A percentile compares a stretch with the other conserved stretches of the same genome.
Evolutionary conservation across 23 red algal genomes (phyloP).

Genomic region (Gracilaria caudata): DNA sequence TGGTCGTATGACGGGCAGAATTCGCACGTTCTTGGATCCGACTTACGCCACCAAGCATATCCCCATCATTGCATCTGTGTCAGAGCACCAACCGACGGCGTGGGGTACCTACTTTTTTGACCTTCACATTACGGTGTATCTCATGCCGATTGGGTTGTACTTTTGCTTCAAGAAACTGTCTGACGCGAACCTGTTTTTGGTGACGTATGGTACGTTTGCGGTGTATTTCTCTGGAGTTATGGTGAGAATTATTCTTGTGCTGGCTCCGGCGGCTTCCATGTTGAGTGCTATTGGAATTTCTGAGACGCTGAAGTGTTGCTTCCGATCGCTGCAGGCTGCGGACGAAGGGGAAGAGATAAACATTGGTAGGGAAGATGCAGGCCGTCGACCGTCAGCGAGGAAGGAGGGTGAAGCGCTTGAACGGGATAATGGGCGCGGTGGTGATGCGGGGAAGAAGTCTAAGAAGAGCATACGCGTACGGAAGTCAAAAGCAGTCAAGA

Average conservation of each 20-base stretch:
- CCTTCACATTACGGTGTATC: conserved; percentile 85
- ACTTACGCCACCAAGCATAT: conserved; percentile 97
- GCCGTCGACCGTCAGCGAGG: not conserved
- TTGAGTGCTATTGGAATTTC: conserved; percentile 88
- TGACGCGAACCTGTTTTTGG: conserved; percentile 84
- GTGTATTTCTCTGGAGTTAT: conserved; percentile 99
- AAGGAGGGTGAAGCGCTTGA: not conserved
- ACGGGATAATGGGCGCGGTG: not conserved
- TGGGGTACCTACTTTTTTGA: conserved; percentile 99
- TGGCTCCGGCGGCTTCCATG: conserved; percentile 92
- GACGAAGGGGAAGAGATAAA: conserved; percentile 21
- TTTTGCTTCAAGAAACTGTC: conserved; percentile 88
- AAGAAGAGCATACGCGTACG: not conserved
- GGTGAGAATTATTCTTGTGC: conserved; percentile 98
- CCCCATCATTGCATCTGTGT: conserved; percentile 97
- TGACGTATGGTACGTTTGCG: conserved; percentile 91
- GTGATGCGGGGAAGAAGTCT: not conserved
- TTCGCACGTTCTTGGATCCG: conserved; percentile 97
- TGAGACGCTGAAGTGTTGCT: conserved; percentile 65
- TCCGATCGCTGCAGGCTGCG: conserved; percentile 55
- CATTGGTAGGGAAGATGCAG: not conserved
- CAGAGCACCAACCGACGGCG: conserved; percentile 98
- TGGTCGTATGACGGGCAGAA: conserved; percentile 88
- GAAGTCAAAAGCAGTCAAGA: conserved; percentile 25
- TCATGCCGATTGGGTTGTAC: conserved; percentile 95